Conservation (phyloP, 2,329 filamentous ascomycete species). For the Pseudogymnoascus sp. region DNA sequence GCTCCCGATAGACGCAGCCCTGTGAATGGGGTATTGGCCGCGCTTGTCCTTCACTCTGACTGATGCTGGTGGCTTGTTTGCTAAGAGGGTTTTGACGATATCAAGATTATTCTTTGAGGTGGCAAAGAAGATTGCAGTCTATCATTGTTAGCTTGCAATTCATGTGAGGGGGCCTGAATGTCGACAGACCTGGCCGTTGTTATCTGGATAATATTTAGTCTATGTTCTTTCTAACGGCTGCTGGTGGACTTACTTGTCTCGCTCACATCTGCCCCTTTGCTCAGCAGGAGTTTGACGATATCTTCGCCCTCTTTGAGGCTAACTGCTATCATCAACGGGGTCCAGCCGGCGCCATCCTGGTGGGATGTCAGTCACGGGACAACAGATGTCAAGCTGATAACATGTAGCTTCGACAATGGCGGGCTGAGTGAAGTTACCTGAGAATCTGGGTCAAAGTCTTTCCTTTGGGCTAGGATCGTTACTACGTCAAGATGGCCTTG, state of each 20-base stretch:
- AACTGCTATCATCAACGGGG: conserved; percentile 73
- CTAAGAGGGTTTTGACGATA: conserved; percentile 68
- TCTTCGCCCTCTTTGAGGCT: conserved; percentile 66
- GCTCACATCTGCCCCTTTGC: conserved; percentile 65
- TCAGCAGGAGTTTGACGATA: conserved; percentile 60
- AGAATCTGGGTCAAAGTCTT: conserved; percentile 75
- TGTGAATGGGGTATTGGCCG: conserved; percentile 84
- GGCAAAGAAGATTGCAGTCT: conserved; percentile 87
- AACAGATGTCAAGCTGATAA: not conserved
- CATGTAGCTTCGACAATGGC: not conserved
- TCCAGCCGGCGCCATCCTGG: conserved; percentile 74
- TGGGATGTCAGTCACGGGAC: not conserved
- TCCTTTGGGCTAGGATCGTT: conserved; percentile 60
- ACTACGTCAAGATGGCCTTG: conserved; percentile 73
- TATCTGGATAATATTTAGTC: conserved; percentile 37
- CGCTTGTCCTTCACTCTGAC: conserved; percentile 75
- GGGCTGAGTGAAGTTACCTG: conserved; percentile 45
- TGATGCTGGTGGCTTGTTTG: conserved; percentile 61
- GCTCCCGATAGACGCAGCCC: conserved; percentile 83
- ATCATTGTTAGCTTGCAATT: conserved; percentile 11
- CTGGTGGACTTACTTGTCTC: conserved; percentile 51
- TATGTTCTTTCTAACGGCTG: no score
- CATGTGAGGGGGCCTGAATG: not conserved
- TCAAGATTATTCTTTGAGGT: conserved; percentile 86
- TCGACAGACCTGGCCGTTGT: conserved; percentile 53